phyloP scores from a whole-genome alignment of 306 rosid species.

The Vachellia collinsii region DNA sequence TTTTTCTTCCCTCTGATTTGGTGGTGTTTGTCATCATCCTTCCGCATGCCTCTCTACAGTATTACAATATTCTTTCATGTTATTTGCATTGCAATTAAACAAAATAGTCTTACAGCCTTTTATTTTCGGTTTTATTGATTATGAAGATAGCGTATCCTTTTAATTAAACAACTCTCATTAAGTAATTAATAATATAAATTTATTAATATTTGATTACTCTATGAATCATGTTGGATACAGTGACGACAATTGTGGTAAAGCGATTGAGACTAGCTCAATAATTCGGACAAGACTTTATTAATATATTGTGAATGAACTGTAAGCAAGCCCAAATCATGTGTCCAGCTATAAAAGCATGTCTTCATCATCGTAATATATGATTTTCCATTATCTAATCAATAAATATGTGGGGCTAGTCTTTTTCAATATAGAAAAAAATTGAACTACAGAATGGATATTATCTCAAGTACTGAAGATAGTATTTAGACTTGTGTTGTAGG shows the following conservation, averaged over 20 bases:
- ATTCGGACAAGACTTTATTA: not conserved
- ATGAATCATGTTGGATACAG: not conserved
- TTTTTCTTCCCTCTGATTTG: slow-evolving; percentile 1
- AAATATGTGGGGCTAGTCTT: not conserved
- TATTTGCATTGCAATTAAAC: no score
- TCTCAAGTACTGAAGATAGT: no score
- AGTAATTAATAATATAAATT: not conserved
- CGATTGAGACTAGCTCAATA: not conserved
- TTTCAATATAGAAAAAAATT: no score
- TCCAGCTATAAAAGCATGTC: not conserved
- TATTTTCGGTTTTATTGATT: not conserved
- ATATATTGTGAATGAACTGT: not conserved
- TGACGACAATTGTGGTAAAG: not conserved
- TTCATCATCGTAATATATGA: not conserved
- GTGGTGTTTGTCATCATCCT: not conserved
- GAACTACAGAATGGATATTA: no score
- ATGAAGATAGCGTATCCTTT: not conserved
- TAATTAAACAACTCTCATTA: not conserved
- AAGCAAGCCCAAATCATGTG: not conserved
- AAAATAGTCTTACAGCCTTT: not conserved
- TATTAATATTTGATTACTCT: not conserved
- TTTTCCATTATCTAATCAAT: not conserved
- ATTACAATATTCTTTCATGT: not conserved
- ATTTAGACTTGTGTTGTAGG: no score
- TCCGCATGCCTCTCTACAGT: not conserved